Evolutionary conservation across 371 early-diverging fungal species (phyloP).

Genomic region (Mucor velutinosus): DNA sequence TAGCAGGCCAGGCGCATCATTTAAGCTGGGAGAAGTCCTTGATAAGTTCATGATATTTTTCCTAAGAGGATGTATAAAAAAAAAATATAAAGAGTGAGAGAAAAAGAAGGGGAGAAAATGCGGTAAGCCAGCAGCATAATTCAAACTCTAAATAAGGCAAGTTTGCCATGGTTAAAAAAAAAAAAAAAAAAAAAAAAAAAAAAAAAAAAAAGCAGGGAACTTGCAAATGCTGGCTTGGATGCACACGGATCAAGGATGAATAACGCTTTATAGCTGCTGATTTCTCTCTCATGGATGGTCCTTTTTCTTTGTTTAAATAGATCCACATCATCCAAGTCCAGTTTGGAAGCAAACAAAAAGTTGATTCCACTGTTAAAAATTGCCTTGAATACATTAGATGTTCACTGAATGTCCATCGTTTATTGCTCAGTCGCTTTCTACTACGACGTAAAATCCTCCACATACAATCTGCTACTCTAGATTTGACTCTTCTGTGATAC

Average conservation of each 20-base stretch:
- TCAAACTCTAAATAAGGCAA: not conserved
- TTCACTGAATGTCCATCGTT: no score
- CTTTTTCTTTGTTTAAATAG: no score
- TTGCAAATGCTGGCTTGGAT: not conserved
- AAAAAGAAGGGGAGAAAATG: slow-evolving; percentile 1
- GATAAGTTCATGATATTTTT: slow-evolving; percentile 58
- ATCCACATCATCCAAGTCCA: no score
- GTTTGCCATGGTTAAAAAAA: not conserved
- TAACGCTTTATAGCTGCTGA: not conserved
- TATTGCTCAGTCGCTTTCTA: no score
- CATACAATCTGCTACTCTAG: no score
- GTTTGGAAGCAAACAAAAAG: no score
- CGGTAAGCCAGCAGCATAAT: slow-evolving; percentile 1
- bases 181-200: not conserved
- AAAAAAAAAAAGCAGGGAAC: not conserved
- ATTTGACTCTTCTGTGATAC: no score
- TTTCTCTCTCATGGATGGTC: not conserved
- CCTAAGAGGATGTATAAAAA: not conserved
- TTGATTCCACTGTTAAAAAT: no score
- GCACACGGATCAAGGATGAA: not conserved
- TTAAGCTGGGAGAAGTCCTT: slow-evolving; percentile 47
- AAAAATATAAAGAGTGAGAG: not conserved
- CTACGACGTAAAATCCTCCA: no score
- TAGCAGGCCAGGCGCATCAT: slow-evolving; percentile 61
- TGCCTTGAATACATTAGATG: no score